Evolutionary conservation across 1,284 basidiomycete species (phyloP), one percentile per base, ranked within the genome.

Genomic region (Marasmius fiardii): DNA sequence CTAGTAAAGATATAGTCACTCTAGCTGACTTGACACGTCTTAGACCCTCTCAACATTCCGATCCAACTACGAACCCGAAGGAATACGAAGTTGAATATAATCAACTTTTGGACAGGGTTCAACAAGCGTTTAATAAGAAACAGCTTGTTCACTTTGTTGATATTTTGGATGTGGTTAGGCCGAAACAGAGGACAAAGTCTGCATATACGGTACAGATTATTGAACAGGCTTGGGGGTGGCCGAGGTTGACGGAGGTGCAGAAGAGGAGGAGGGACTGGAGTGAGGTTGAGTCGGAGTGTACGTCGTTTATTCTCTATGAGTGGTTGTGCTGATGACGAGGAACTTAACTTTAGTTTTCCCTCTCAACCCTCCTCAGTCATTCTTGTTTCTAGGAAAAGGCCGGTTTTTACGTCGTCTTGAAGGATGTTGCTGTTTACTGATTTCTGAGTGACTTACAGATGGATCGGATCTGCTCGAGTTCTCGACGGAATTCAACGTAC

Each of bases 331-430:
- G 35, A 55, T 26, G 26, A 20, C 60, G 23, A 57, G 52, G 37
- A 55, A n/a, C 28, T 24, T 53, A 24, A 49, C 33, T 21, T 51
- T 61, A 92, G 90, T 68, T 3, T 80, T 87, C 61, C 69, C 75
- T 34, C 68, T 91, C 44, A 76, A 74, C 23, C 76, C 82, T 1
- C 77, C 74, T 54, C 77, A 89, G 60, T 74, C 90, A 3, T 90
- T 92, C 66, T 64, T 90, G 37, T 91, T 26, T 75, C 91, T 58
- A 89, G 90, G 41, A 84, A 79, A 77, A 85, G 88, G 88, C 48
- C 43, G 72, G 6, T 58, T 56, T 21, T 3, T 35, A 16, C 4
- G 44, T 26, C 31, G 31, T 52, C 43, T 44, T 26, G 47, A 60
- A 49, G 20, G 54, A 37, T 55, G 1, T 7, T 24, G 50, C 51